These are phyloP conservation scores for Myxozyma vanderwaltii DNA, from an alignment of 805 yeast genomes.

Conservation along the genomic window DNA sequence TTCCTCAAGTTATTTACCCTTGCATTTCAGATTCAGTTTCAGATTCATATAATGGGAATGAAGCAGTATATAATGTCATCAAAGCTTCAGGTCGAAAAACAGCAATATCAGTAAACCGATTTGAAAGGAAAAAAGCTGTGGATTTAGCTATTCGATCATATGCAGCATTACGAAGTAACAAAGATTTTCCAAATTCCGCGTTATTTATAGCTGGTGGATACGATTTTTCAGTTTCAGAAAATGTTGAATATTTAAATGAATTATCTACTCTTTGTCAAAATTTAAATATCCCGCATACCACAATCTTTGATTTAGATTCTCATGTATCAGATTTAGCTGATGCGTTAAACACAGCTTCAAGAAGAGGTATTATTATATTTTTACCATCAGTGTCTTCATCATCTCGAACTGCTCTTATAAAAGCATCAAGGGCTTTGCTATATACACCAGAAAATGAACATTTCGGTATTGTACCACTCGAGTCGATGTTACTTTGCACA, in stretches of 20 bases:
- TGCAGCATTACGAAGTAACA: conserved; percentile 47
- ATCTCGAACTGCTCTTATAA: conserved; percentile 63
- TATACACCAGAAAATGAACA: conserved; percentile 94
- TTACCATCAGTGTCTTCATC: conserved; percentile 75
- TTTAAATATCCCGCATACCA: conserved; percentile 50
- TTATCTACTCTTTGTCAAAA: conserved; percentile 54
- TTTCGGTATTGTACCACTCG: conserved; percentile 97
- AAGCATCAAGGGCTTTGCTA: conserved; percentile 59
- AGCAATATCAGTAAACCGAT: conserved; percentile 81
- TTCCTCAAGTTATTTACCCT: conserved; percentile 67
- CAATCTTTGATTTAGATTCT: conserved; percentile 39
- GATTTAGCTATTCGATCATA: conserved; percentile 75
- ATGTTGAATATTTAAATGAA: conserved; percentile 68
- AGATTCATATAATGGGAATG: background rate
- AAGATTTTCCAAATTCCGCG: conserved; percentile 43
- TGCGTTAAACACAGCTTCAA: conserved; percentile 33
- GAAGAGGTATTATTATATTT: conserved; percentile 57
- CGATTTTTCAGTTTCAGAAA: conserved; percentile 74
- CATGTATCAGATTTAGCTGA: conserved; percentile 23
- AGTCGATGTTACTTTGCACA: conserved; percentile 81
- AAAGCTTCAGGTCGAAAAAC: conserved; percentile 37
- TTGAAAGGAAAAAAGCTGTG: conserved; percentile 82
- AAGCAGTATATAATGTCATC: background rate
- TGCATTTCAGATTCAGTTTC: conserved; percentile 54
- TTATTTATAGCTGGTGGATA: conserved; percentile 92